Evolutionary conservation across 176 grass and related monocot species (phyloP).

Genomic region (Raddia guianensis): DNA sequence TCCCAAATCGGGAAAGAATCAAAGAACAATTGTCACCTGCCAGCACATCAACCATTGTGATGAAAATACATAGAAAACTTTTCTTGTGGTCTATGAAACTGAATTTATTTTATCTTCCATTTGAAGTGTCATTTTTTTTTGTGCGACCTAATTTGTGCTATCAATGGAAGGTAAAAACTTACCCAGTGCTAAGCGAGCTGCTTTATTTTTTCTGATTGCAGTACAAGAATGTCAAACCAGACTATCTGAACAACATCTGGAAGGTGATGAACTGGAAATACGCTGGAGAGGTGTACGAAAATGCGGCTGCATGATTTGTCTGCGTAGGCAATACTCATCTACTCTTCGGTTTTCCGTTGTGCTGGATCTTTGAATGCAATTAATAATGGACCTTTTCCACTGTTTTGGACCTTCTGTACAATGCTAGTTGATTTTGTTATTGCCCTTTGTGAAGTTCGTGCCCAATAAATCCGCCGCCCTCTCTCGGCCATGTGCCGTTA

Average conservation of each 20-base stretch:
- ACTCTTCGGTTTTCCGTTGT: neutral
- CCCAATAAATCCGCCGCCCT: neutral
- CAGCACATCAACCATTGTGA: neutral
- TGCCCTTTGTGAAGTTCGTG: neutral
- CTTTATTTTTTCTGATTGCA: conserved; percentile 45
- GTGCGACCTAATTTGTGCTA: neutral
- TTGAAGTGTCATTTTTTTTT: conserved; percentile 7
- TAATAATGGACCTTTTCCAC: conserved; percentile 42
- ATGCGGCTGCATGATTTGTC: conserved; percentile 54
- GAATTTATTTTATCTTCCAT: neutral
- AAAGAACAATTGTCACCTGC: neutral
- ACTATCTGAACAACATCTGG: conserved; percentile 94
- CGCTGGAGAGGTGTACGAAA: conserved; percentile 69
- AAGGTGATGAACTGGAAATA: conserved; percentile 99
- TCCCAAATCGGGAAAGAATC: neutral
- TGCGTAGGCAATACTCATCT: neutral
- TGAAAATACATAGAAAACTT: neutral
- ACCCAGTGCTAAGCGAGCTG: neutral
- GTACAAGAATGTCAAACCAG: conserved; percentile 97
- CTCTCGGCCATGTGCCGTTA: neutral
- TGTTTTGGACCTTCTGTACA: conserved; percentile 24
- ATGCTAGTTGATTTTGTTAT: conserved; percentile 3
- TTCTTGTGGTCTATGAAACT: neutral
- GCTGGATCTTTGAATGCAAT: conserved; percentile 44
- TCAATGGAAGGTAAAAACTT: neutral